Conservation (phyloP, 257 asterid genomes). For the Capsicum pubescens region DNA sequence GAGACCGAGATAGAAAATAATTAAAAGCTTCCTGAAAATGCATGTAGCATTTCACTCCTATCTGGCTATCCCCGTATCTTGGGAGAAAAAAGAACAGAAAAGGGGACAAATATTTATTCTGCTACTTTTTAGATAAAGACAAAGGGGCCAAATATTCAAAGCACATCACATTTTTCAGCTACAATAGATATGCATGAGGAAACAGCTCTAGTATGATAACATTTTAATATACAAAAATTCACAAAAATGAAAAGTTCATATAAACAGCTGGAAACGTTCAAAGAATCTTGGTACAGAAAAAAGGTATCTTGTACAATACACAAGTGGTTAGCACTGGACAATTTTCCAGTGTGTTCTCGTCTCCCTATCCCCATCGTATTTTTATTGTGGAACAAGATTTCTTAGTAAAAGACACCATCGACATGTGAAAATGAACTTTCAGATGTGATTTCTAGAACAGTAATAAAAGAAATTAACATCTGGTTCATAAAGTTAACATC, state of each 20-base stretch:
- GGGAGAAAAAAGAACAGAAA: background rate
- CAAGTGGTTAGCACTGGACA: background rate
- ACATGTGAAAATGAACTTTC: background rate
- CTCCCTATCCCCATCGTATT: background rate
- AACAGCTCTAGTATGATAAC: background rate
- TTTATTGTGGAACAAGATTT: constrained; percentile 7
- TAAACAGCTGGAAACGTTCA: background rate
- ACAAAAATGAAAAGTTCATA: constrained; percentile 7
- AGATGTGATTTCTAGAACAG: background rate
- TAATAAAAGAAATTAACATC: background rate
- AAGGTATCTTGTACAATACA: constrained; percentile 15
- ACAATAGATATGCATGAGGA: background rate
- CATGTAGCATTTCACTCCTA: background rate
- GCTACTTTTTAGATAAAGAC: background rate
- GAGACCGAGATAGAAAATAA: background rate
- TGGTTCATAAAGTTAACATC: constrained; percentile 6
- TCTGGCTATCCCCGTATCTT: background rate
- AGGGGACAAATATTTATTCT: background rate
- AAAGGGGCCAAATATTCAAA: constrained; percentile 1
- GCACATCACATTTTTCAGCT: background rate
- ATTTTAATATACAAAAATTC: background rate
- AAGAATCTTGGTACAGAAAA: background rate
- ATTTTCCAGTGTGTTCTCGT: background rate
- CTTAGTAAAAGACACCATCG: background rate
- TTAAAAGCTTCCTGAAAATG: background rate